Evolutionary conservation across 306 rosid species (phyloP).

Genomic region (Cicer chorassanicum): DNA sequence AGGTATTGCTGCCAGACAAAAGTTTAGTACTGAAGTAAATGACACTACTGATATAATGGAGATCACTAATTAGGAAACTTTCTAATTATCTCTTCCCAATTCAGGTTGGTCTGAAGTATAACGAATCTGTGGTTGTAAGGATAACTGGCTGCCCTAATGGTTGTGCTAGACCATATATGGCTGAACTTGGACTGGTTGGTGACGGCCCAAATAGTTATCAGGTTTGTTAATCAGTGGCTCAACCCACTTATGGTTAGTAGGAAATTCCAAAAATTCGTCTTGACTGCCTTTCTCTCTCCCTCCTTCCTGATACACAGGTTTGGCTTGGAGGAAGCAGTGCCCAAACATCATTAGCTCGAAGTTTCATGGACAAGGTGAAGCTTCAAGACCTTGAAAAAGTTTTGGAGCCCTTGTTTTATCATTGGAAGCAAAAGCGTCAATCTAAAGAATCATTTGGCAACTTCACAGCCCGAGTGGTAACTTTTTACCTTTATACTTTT

Average conservation of each 20-base stretch:
- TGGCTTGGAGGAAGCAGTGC: slow-evolving; percentile 95
- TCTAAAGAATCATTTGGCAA: slow-evolving; percentile 92
- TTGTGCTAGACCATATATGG: slow-evolving; percentile 98
- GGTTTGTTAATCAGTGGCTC: slow-evolving; percentile 57
- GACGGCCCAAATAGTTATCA: slow-evolving; percentile 99
- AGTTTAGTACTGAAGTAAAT: slow-evolving; percentile 2
- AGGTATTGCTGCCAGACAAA: slow-evolving; percentile 56
- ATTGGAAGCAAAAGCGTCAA: slow-evolving; percentile 88
- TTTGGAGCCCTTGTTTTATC: slow-evolving; percentile 85
- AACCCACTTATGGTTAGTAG: slow-evolving; percentile 14
- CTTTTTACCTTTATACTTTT: slow-evolving; percentile 35
- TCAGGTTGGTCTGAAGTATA: slow-evolving; percentile 95
- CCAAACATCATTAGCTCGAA: slow-evolving; percentile 79
- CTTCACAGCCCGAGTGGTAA: slow-evolving; percentile 81
- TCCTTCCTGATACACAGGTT: slow-evolving; percentile 58
- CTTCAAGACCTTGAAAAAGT: slow-evolving; percentile 89
- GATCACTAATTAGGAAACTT: slow-evolving; percentile 26
- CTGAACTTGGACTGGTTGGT: slow-evolving; percentile 96
- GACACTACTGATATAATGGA: slow-evolving; percentile 26
- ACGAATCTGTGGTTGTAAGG: slow-evolving; percentile 85
- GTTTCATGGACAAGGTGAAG: slow-evolving; percentile 93
- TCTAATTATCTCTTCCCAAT: slow-evolving; percentile 31
- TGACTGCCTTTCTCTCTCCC: background rate
- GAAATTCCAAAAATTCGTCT: slow-evolving; percentile 1
- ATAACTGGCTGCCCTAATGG: slow-evolving; percentile 97